Evolutionary conservation across 495 filamentous ascomycete species (phyloP), one percentile per base, ranked within the genome.

Genomic region (Parathielavia hyrcaniae): DNA sequence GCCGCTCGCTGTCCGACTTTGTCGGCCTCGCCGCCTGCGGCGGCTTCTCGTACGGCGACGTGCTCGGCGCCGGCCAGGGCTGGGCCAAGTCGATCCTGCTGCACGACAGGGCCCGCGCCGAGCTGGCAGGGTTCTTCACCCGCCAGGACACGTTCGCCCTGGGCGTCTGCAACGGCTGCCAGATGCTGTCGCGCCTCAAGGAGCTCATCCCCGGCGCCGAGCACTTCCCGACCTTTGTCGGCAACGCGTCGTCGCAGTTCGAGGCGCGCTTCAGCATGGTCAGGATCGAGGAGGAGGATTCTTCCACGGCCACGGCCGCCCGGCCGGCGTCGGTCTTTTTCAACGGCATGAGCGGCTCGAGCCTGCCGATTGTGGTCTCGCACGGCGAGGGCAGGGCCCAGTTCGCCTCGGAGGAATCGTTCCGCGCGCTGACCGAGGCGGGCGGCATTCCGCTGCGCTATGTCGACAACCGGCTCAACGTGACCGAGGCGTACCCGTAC

Each of bases 91-190:
- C 87, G 5, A 90, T 97, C 39, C 81, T 96, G 8, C 79, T 92
- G 61, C 88, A 96, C 72, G 79, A 86, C 20, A 83, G 84, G 57
- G 85, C 87, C 4, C 83, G 90, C 34, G 75, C 73, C 47, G 85
- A 91, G 62, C 95, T 97, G 74, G 73, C 86, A 61, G 67, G 69
- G 9, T 98, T 98, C 83, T 97, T 98, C 72, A 81, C 86, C 67
- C 82, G 95, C 38, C 81, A 83, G 36, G 88, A 96, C 61, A 97
- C 93, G 10, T 98, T 98, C 72, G 82, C 88, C 9, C 80, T 98
- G 1, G 93, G 95, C 51, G 92, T 97, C 23, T 97, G 93, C 81
- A 98, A 98, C 69, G 93, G 93, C 47, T 97, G 93, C 63, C 93
- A 98, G 72, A 96, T 98, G 83, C 78, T 97, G 20, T 87, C 85